Conservation (phyloP, 495 filamentous ascomycete genomes). For the Xylaria cubensis region DNA sequence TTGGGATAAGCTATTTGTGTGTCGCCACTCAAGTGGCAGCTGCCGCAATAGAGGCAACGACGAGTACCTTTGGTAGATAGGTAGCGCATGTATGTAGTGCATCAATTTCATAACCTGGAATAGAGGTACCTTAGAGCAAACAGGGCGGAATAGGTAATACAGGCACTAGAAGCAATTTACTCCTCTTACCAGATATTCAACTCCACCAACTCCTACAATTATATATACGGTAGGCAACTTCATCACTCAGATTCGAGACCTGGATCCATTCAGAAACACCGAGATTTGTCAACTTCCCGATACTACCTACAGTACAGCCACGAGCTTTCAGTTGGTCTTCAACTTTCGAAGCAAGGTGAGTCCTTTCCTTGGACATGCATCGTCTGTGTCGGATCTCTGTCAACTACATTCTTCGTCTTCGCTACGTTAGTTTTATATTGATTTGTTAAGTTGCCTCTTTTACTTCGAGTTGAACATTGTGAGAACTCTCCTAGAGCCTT, state of each 20-base stretch:
- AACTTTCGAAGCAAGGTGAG: slow-evolving; percentile 12
- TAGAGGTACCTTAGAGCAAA: not conserved
- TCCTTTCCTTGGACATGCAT: not conserved
- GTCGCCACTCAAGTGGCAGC: not conserved
- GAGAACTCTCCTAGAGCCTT: not conserved
- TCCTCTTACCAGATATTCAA: not conserved
- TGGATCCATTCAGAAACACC: slow-evolving; percentile 1
- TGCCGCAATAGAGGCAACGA: not conserved
- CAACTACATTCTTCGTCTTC: slow-evolving; percentile 1
- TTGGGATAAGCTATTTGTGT: not conserved
- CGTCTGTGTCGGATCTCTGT: not conserved
- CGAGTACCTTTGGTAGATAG: not conserved
- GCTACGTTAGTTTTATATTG: not conserved
- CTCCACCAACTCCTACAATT: not conserved
- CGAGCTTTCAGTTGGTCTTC: not conserved
- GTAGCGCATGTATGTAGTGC: too few relatives aligned
- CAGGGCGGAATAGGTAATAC: not conserved
- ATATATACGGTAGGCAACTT: not conserved
- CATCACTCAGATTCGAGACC: not conserved
- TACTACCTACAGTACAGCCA: too few relatives aligned
- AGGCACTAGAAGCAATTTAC: not conserved
- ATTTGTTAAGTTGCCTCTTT: not conserved
- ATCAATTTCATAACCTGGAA: too few relatives aligned
- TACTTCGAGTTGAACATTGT: not conserved
- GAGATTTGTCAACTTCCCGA: not conserved